Percentiles rank a stretch among this genome's conserved stretches.
phyloP scores from a whole-genome alignment of 495 filamentous ascomycete species.

The Neohortaea acidophila region DNA sequence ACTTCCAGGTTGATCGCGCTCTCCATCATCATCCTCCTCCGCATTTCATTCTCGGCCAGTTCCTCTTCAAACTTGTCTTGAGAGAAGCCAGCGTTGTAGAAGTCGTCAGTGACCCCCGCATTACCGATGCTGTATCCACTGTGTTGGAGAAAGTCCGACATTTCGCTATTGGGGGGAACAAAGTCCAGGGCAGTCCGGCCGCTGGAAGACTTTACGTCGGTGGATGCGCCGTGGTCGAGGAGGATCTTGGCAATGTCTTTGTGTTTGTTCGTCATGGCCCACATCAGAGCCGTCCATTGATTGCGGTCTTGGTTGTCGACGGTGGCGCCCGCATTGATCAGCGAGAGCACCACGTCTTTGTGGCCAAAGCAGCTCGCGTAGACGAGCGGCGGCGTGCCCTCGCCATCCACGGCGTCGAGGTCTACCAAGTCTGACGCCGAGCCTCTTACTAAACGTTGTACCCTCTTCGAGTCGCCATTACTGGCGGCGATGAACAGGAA shows the following conservation, averaged over 20 bases:
- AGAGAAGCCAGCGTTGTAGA: constrained; percentile 83
- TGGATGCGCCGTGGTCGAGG: constrained; percentile 85
- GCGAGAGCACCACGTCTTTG: constrained; percentile 68
- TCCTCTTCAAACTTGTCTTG: constrained; percentile 95
- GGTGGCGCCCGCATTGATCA: constrained; percentile 75
- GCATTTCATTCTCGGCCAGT: constrained; percentile 90
- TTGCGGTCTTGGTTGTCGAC: constrained; percentile 91
- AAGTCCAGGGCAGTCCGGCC: constrained; percentile 97
- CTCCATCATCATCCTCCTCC: constrained; percentile 98
- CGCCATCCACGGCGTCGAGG: constrained; percentile 81
- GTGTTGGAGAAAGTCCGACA: constrained; percentile 84
- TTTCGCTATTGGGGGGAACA: constrained; percentile 83
- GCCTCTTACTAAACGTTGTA: constrained; percentile 60
- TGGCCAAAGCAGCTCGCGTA: constrained; percentile 99
- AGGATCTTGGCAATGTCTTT: constrained; percentile 86
- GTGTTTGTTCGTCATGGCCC: constrained; percentile 98
- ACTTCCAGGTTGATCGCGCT: constrained; percentile 96
- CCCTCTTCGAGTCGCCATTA: constrained; percentile 78
- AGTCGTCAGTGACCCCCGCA: constrained; percentile 80
- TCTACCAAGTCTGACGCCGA: constrained; percentile 65
- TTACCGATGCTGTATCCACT: constrained; percentile 84
- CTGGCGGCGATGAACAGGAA: constrained; percentile 90
- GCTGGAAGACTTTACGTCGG: constrained; percentile 82
- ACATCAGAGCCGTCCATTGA: constrained; percentile 97
- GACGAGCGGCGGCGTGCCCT: constrained; percentile 86